Conservation (phyloP, 805 yeast genomes). For the Metschnikowia chrysomelidarum region DNA sequence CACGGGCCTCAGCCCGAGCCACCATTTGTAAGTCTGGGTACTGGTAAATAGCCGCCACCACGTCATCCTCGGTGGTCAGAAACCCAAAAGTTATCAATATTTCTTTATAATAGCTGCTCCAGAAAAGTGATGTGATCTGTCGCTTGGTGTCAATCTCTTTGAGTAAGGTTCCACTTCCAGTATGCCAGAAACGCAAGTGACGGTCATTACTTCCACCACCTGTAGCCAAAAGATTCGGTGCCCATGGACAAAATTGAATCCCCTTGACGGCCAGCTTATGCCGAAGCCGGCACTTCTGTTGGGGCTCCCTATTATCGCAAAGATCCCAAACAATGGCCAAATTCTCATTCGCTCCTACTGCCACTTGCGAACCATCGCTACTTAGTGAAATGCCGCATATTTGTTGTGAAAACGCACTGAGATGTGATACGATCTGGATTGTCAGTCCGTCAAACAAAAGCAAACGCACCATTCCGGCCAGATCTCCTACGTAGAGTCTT, state of each 20-base stretch:
- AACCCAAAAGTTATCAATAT: constrained; percentile 82
- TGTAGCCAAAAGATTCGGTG: constrained; percentile 73
- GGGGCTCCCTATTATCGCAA: constrained; percentile 31
- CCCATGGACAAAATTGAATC: constrained; percentile 89
- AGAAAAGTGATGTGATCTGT: constrained; percentile 75
- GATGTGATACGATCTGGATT: constrained; percentile 13
- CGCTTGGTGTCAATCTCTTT: constrained; percentile 55
- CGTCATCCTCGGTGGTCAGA: constrained; percentile 44
- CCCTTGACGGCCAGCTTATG: constrained; percentile 92
- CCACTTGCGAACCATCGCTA: constrained; percentile 51
- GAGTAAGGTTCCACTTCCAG: constrained; percentile 70
- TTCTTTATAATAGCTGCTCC: constrained; percentile 68
- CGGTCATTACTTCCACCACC: constrained; percentile 90
- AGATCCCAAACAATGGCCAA: constrained; percentile 77
- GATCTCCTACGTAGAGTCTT: constrained; percentile 62
- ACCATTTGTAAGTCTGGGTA: constrained; percentile 61
- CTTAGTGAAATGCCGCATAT: constrained; percentile 50
- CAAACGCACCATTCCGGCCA: constrained; percentile 53
- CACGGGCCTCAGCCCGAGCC: constrained; percentile 47
- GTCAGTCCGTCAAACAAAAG: constrained; percentile 30
- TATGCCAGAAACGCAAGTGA: constrained; percentile 83
- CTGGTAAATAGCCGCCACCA: constrained; percentile 57
- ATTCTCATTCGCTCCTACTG: constrained; percentile 86
- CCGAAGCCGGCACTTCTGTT: constrained; percentile 46
- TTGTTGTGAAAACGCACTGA: constrained; percentile 33